These are phyloP conservation scores for Piromyces sp. DNA, from an alignment of 192 early-diverging fungal species.

Conservation along the genomic window DNA sequence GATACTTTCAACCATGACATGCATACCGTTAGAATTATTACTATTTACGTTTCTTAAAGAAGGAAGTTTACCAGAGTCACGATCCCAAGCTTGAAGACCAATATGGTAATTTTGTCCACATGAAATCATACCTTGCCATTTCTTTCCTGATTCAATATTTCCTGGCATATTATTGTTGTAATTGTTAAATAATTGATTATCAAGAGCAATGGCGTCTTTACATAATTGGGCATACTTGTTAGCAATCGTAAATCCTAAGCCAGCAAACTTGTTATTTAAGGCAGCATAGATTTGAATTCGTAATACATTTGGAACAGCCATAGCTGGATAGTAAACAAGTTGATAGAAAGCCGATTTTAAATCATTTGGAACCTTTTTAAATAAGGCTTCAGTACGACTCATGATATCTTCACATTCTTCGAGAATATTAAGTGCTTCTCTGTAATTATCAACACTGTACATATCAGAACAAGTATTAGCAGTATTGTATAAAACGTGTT, in stretches of 20 bases:
- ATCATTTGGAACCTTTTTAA: not conserved
- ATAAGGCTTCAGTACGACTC: not conserved
- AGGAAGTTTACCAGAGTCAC: not conserved
- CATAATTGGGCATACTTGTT: slow-evolving; percentile 6
- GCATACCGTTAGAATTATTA: not conserved
- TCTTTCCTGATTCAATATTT: not conserved
- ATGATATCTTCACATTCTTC: not conserved
- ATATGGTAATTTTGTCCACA: not conserved
- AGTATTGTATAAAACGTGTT: not conserved
- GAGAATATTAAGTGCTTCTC: not conserved
- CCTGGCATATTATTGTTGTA: not conserved
- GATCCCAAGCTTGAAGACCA: not conserved
- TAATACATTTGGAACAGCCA: slow-evolving; percentile 2
- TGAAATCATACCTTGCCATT: not conserved
- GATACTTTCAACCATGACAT: not conserved
- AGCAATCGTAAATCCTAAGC: not conserved
- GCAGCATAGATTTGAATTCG: slow-evolving; percentile 3
- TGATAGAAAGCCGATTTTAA: slow-evolving; percentile 7
- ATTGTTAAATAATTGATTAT: not conserved
- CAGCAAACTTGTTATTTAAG: not conserved
- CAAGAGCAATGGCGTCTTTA: not conserved
- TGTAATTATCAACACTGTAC: not conserved
- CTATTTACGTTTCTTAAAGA: not conserved
- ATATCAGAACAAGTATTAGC: not conserved
- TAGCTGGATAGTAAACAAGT: slow-evolving; percentile 8